phyloP scores from a whole-genome alignment of 176 grass and related monocot species.

The Luzula sylvatica region DNA sequence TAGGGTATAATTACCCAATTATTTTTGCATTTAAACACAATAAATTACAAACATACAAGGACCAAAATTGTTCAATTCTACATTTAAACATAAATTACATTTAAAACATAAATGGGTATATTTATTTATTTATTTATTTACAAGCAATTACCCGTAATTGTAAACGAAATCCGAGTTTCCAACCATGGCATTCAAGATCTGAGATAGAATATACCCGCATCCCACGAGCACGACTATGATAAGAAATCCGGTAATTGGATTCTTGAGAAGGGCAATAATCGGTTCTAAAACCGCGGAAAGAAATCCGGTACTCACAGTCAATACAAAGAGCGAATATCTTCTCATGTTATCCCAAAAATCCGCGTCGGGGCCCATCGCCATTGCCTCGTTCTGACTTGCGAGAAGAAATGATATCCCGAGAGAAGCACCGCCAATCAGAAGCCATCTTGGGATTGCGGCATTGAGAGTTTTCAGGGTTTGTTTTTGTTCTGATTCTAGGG shows the following conservation, averaged over 20 bases:
- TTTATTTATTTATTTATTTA: no score
- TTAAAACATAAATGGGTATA: background rate
- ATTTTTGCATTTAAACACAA: no score
- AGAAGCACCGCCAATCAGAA: conserved; percentile 59
- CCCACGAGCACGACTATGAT: conserved; percentile 50
- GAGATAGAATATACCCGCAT: conserved; percentile 48
- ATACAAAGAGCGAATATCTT: conserved; percentile 57
- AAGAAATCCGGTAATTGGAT: conserved; percentile 72
- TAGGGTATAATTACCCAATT: no score
- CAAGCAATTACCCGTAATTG: conserved; percentile 40
- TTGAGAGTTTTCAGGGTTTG: background rate
- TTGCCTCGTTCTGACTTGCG: conserved; percentile 18
- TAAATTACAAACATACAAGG: no score
- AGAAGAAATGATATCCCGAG: conserved; percentile 37
- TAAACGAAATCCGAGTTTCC: conserved; percentile 85
- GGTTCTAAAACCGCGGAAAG: conserved; percentile 59
- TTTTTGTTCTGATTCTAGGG: background rate
- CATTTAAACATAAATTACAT: no score
- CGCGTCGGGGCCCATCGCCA: conserved; percentile 76
- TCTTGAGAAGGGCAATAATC: conserved; percentile 75
- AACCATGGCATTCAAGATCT: conserved; percentile 87
- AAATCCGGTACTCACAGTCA: conserved; percentile 87
- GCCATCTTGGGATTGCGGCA: conserved; percentile 47
- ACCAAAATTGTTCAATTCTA: no score
- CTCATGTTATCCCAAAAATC: conserved; percentile 98